Base-by-base conservation (phyloP, 192 early-diverging fungal species). In the Oehlia diaphana region DNA sequence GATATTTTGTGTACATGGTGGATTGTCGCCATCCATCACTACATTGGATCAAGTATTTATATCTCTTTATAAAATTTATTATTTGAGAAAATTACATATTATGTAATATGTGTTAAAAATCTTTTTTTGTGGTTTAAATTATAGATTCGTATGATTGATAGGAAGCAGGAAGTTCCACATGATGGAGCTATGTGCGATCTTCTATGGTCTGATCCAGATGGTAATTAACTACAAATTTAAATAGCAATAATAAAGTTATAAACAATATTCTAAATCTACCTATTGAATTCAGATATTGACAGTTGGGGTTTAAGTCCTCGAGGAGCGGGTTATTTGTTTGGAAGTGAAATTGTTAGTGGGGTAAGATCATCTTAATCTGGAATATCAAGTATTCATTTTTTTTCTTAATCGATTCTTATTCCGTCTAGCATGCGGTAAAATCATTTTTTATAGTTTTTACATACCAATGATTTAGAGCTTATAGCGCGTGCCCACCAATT, bases 301-400 rank as follows among this genome's bases (percentile, higher is more conserved):
- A 94, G 95, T 23, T 99, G 98, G 98, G 96, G 96, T 9, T 88
- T 98, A 71, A 96, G 95, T 74, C 97, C 97, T 23, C 93, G 98
- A 75, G 98, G 98, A 47, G 98, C 97, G 31, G 97, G 97, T n/a
- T 99, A 96, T 85, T 88, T 97, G 23, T 99, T 99, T 89, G 98
- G 98, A n/a, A 93, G 91, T 66, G 94, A 95, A 78, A 96, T 98
- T 47, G 93, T 93, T 1, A 86, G 92, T 72, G 89, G 89, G 10
- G 90, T 91, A 89, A 84, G 86, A 77, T 3, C 42, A 62, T 28
- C 4, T 3, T 39, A 44, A 10, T 23, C 9, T 63, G 33, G 2
- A 14, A 72, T 12, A 77, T 49, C 23, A 14, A 65, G 16, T 2
- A 71, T 21, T 21, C 12, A 35, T 72, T 63, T 68, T 26, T 75